Conservation (phyloP, 345 rosid genomes). For the Eucalyptus curtisii region DNA sequence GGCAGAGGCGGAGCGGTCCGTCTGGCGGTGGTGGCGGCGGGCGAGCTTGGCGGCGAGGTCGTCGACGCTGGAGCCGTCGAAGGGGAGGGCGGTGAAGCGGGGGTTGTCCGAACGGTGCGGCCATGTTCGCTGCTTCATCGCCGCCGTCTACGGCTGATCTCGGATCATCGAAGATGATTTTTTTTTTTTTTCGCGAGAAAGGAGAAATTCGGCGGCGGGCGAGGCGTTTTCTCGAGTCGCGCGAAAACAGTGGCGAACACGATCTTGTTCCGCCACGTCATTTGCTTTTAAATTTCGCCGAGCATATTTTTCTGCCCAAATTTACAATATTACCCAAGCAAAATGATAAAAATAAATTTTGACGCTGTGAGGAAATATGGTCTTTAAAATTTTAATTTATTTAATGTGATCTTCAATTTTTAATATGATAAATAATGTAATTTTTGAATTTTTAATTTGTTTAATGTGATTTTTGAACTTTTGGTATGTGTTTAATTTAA, state of each 20-base stretch:
- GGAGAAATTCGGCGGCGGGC: not conserved
- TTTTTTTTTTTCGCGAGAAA: not conserved
- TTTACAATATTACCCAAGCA: not conserved
- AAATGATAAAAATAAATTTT: too few relatives aligned
- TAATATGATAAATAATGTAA: fast-evolving
- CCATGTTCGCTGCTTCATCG: not conserved
- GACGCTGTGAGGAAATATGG: fast-evolving
- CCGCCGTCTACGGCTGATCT: not conserved
- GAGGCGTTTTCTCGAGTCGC: not conserved
- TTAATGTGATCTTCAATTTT: too few relatives aligned
- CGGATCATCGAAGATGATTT: not conserved
- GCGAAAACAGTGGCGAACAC: not conserved
- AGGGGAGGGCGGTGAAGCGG: not conserved
- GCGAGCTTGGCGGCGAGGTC: not conserved
- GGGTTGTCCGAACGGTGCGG: not conserved
- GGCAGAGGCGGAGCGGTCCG: not conserved
- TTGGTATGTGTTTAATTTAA: fast-evolving
- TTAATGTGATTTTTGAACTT: fast-evolving
- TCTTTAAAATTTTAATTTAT: fast-evolving
- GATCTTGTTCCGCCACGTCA: not conserved
- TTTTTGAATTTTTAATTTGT: too few relatives aligned
- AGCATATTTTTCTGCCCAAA: not conserved
- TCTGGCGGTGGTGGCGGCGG: not conserved
- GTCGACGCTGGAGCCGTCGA: not conserved
- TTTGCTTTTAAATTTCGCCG: not conserved